Percentiles rank a stretch among this genome's conserved stretches.
Conservation (phyloP, 1,284 basidiomycete genomes). For the Cutaneotrichosporon cutaneum region DNA sequence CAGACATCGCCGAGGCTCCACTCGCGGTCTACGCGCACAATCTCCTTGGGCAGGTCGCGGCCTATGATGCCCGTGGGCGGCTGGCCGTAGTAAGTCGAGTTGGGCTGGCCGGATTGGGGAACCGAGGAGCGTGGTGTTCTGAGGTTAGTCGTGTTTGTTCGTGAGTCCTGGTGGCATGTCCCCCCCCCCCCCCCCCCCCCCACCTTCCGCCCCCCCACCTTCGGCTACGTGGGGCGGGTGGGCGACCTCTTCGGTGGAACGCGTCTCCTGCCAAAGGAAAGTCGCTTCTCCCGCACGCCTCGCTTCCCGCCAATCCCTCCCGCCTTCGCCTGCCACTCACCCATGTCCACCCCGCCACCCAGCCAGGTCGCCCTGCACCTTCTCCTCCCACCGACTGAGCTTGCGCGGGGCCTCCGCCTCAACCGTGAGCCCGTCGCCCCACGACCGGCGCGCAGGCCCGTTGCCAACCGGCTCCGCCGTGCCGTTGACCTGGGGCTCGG, state of each 20-base stretch:
- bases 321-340: constrained; percentile 28
- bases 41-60: constrained; percentile 49
- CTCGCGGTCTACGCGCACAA: constrained; percentile 55
- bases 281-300: no score
- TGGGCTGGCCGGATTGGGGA: constrained; percentile 28
- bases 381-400: constrained; percentile 33
- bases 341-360: constrained; percentile 49
- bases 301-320: background rate
- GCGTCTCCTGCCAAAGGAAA: no score
- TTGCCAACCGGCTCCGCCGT: background rate
- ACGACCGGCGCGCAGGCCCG: background rate
- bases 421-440: background rate
- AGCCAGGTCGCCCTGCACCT: constrained; percentile 39
- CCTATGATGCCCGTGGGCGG: constrained; percentile 42
- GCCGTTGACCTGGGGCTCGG: background rate
- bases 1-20: constrained; percentile 53
- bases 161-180: no score
- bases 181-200: no score
- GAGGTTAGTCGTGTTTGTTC: constrained; percentile 4
- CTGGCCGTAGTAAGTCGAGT: constrained; percentile 36
- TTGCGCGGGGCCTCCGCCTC: constrained; percentile 17
- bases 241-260: no score
- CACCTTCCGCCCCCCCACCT: no score
- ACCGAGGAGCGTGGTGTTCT: constrained; percentile 32
- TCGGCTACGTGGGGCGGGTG: no score